Percentiles rank a stretch among this genome's conserved stretches.
Conservation (phyloP, 78 protist species). For the Thecamonas trahens region DNA sequence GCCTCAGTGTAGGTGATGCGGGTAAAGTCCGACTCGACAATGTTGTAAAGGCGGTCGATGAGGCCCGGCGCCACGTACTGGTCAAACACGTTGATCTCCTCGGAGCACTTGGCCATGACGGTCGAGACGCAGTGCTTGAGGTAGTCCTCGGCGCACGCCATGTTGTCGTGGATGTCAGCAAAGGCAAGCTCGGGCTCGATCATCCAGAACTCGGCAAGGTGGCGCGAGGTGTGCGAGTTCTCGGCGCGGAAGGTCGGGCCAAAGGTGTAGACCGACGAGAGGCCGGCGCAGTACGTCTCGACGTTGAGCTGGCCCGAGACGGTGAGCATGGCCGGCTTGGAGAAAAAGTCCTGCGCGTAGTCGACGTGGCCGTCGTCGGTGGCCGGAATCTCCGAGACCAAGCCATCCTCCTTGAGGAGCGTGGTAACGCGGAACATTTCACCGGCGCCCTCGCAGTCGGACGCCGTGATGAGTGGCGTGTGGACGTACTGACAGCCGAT, state of each 20-base stretch:
- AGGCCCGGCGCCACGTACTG: background rate
- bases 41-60: background rate
- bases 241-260: constrained; percentile 76
- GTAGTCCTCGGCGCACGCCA: constrained; percentile 6
- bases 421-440: constrained; percentile 53
- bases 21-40: constrained; percentile 11
- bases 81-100: background rate
- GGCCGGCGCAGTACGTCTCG: constrained; percentile 6
- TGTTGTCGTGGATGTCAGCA: constrained; percentile 1
- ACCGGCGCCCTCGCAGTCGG: constrained; percentile 86
- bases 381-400: background rate
- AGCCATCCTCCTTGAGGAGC: background rate
- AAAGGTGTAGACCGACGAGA: constrained; percentile 55
- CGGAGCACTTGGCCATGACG: background rate
- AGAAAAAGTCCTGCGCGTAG: constrained; percentile 20
- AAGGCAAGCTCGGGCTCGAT: constrained; percentile 74
- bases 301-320: constrained; percentile 66
- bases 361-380: background rate
- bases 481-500: constrained; percentile 23
- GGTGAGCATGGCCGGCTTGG: constrained; percentile 27
- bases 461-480: constrained; percentile 70
- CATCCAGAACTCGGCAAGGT: constrained; percentile 84
- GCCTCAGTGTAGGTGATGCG: constrained; percentile 70
- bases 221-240: constrained; percentile 47
- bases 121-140: background rate